Evolutionary conservation across 2,329 filamentous ascomycete genomes (phyloP).

Genomic region (Emmonsia crescens): DNA sequence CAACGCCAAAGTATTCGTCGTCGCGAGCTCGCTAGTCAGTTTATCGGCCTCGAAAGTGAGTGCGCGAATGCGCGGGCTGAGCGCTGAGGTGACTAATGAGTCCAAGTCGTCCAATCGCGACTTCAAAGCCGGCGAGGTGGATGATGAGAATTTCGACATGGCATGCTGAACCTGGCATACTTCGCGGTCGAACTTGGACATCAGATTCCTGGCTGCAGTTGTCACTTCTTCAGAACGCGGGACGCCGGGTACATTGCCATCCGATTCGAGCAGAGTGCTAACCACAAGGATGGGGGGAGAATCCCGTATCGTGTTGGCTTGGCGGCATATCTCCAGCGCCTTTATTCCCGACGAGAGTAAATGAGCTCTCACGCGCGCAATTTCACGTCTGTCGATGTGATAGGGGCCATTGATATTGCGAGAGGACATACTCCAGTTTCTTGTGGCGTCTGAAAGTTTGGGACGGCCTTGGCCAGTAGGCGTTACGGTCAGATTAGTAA

Average conservation of each 20-base stretch:
- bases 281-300: constrained; percentile 27
- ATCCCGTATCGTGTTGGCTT: constrained; percentile 43
- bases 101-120: constrained; percentile 35
- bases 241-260: constrained; percentile 31
- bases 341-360: constrained; percentile 82
- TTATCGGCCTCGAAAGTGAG: constrained; percentile 71
- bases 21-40: constrained; percentile 63
- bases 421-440: constrained; percentile 51
- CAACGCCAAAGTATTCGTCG: constrained; percentile 64
- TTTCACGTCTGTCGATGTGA: constrained; percentile 55
- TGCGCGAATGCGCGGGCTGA: constrained; percentile 51
- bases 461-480: constrained; percentile 22
- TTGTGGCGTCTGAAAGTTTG: constrained; percentile 30
- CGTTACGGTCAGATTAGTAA: constrained; percentile 31
- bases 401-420: constrained; percentile 31
- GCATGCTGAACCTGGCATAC: constrained; percentile 34
- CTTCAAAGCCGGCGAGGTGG: constrained; percentile 35
- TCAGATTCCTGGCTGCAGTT: constrained; percentile 42
- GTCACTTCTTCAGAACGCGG: constrained; percentile 42
- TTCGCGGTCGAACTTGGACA: constrained; percentile 37
- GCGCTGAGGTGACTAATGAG: constrained; percentile 36
- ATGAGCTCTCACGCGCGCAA: constrained; percentile 65
- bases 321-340: constrained; percentile 65
- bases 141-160: constrained; percentile 37
- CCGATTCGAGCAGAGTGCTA: constrained; percentile 10